Conservation (phyloP, 2,329 filamentous ascomycete species). For the Cercospora sp. region DNA sequence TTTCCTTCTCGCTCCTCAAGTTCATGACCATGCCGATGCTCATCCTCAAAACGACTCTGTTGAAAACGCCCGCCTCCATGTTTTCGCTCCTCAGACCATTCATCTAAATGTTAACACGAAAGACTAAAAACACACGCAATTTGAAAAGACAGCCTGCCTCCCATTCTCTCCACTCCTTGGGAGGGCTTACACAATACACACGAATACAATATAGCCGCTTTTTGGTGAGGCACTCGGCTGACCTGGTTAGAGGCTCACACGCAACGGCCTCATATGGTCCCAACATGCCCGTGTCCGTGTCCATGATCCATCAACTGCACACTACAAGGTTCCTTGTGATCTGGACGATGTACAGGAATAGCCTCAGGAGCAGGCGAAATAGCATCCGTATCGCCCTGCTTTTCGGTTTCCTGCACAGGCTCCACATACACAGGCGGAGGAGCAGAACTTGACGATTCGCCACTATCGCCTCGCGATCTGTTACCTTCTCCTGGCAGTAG, state of each 20-base stretch:
- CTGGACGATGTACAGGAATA: neutral
- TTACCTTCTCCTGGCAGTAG: constrained; percentile 22
- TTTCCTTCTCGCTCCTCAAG: neutral
- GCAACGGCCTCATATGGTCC: neutral
- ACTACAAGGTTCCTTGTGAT: constrained; percentile 15
- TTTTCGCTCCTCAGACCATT: neutral
- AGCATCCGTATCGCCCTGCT: neutral
- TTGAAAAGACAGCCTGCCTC: neutral
- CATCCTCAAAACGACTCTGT: neutral
- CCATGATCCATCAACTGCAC: constrained; percentile 11
- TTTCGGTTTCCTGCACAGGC: neutral
- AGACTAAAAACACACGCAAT: neutral
- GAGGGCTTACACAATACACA: neutral
- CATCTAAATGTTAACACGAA: neutral
- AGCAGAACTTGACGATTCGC: constrained; percentile 30
- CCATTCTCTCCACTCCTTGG: neutral
- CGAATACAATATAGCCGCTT: neutral
- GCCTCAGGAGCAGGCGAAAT: constrained; percentile 10
- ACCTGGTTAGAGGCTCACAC: neutral
- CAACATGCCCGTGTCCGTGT: constrained; percentile 9
- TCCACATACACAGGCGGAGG: constrained; percentile 34
- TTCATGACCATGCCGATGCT: neutral
- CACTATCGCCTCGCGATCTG: constrained; percentile 34
- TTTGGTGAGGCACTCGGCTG: neutral
- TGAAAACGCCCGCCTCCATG: neutral